Conservation (phyloP, 2,329 filamentous ascomycete species). For the Ceratocystiopsis sp. region DNA sequence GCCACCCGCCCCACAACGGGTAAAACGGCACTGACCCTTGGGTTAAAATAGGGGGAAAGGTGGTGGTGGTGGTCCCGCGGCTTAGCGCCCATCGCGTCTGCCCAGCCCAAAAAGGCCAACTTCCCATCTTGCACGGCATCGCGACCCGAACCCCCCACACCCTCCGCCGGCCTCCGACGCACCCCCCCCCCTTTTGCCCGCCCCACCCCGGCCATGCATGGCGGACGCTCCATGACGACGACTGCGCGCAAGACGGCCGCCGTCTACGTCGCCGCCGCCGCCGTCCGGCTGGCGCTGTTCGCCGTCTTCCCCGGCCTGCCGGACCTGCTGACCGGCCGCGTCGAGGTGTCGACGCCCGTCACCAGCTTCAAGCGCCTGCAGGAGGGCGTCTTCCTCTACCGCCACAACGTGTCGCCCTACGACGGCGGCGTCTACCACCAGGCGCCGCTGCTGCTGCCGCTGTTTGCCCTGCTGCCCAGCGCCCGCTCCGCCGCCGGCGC, state of each 20-base stretch:
- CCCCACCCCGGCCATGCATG: conserved; percentile 6
- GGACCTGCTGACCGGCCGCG: conserved; percentile 71
- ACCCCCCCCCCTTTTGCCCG: no score
- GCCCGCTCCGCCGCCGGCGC: conserved; percentile 43
- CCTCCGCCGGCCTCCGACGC: no score
- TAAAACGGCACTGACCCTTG: no score
- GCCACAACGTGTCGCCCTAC: conserved; percentile 90
- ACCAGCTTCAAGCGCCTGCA: conserved; percentile 98
- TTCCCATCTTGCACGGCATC: no score
- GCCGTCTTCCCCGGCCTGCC: conserved; percentile 68
- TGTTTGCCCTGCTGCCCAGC: conserved; percentile 74
- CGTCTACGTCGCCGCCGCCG: conserved; percentile 60
- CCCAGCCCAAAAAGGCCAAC: no score
- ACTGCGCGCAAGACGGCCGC: conserved; percentile 31
- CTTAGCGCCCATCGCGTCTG: no score
- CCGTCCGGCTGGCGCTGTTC: conserved; percentile 65
- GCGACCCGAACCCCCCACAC: no score
- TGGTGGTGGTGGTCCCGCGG: no score
- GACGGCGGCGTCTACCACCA: conserved; percentile 75
- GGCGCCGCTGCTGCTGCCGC: conserved; percentile 74
- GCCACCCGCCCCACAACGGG: no score
- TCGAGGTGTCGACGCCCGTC: conserved; percentile 92
- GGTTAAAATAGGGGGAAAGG: no score
- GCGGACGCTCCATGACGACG: conserved; percentile 9
- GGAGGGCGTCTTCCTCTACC: conserved; percentile 91